phyloP scores from a whole-genome alignment of 2,329 filamentous ascomycete species.

The Aspergillus fischeri region DNA sequence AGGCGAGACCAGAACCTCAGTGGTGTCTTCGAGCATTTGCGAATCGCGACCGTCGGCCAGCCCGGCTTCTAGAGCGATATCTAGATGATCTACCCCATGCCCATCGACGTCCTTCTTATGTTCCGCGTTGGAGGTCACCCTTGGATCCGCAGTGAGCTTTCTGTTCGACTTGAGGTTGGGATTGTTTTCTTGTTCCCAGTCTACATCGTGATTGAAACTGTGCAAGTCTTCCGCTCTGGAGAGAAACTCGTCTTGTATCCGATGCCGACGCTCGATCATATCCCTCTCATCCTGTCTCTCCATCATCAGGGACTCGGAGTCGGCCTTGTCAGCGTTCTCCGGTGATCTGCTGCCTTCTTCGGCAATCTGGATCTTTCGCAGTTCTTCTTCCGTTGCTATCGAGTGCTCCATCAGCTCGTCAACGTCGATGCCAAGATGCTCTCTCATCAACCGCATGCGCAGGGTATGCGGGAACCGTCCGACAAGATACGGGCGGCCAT shows the following conservation, averaged over 20 bases:
- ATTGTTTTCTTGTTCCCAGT: slow-evolving; percentile 57
- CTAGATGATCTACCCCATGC: slow-evolving; percentile 72
- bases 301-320: slow-evolving; percentile 28
- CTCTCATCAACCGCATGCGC: slow-evolving; percentile 89
- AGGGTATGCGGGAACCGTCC: slow-evolving; percentile 90
- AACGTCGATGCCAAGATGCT: slow-evolving; percentile 93
- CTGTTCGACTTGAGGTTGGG: slow-evolving; percentile 53
- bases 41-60: slow-evolving; percentile 66
- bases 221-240: slow-evolving; percentile 53
- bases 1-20: slow-evolving; percentile 67
- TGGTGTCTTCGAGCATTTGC: slow-evolving; percentile 57
- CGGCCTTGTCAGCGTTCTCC: slow-evolving; percentile 18
- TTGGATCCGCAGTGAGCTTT: slow-evolving; percentile 54
- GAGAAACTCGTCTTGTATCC: slow-evolving; percentile 54
- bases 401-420: slow-evolving; percentile 84
- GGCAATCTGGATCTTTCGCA: slow-evolving; percentile 55
- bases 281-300: slow-evolving; percentile 41
- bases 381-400: slow-evolving; percentile 62
- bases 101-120: slow-evolving; percentile 76
- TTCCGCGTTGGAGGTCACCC: slow-evolving; percentile 56
- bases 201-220: slow-evolving; percentile 74
- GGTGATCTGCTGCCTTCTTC: slow-evolving; percentile 38
- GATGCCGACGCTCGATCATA: slow-evolving; percentile 40
- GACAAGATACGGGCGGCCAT: slow-evolving; percentile 79
- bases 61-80: slow-evolving; percentile 58